These are phyloP conservation scores for Kuraishia piskuri DNA, from an alignment of 805 yeast genomes.

Conservation along the genomic window DNA sequence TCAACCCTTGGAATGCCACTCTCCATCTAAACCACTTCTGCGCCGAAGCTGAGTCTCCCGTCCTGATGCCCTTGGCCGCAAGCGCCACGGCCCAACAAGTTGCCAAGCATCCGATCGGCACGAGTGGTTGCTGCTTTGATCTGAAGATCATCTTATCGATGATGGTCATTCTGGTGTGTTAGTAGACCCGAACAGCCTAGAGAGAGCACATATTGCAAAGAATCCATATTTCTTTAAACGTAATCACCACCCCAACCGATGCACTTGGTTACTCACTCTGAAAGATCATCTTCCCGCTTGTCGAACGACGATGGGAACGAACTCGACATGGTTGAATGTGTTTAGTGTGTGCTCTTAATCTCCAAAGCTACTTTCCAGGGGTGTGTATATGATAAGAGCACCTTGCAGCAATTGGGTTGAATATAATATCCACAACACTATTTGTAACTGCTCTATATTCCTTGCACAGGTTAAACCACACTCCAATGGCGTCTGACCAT, in stretches of 20 bases:
- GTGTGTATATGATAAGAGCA: too few species aligned
- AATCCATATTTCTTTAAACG: too few species aligned
- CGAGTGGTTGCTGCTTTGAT: slow-evolving; percentile 81
- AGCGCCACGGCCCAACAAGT: slow-evolving; percentile 76
- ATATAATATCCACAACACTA: too few species aligned
- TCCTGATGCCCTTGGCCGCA: slow-evolving; percentile 68
- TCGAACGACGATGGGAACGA: slow-evolving; percentile 45
- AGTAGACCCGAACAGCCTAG: slow-evolving; percentile 1
- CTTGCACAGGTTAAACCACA: too few species aligned
- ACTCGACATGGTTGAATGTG: slow-evolving; percentile 9
- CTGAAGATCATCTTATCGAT: slow-evolving; percentile 50
- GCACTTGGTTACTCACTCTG: slow-evolving; percentile 37
- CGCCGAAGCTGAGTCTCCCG: slow-evolving; percentile 67
- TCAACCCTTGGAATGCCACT: slow-evolving; percentile 78
- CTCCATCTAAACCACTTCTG: slow-evolving; percentile 87
- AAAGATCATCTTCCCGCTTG: slow-evolving; percentile 21
- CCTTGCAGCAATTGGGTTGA: too few species aligned
- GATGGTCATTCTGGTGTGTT: slow-evolving; percentile 30
- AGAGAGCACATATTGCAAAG: background rate
- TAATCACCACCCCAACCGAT: too few species aligned
- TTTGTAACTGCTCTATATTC: too few species aligned
- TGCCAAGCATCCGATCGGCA: slow-evolving; percentile 72
- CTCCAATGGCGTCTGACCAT: too few species aligned
- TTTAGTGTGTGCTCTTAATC: too few species aligned
- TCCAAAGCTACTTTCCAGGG: too few species aligned